These are phyloP conservation scores for Carpediemonas membranifera DNA, from an alignment of 78 protist genomes.

Conservation along the genomic window DNA sequence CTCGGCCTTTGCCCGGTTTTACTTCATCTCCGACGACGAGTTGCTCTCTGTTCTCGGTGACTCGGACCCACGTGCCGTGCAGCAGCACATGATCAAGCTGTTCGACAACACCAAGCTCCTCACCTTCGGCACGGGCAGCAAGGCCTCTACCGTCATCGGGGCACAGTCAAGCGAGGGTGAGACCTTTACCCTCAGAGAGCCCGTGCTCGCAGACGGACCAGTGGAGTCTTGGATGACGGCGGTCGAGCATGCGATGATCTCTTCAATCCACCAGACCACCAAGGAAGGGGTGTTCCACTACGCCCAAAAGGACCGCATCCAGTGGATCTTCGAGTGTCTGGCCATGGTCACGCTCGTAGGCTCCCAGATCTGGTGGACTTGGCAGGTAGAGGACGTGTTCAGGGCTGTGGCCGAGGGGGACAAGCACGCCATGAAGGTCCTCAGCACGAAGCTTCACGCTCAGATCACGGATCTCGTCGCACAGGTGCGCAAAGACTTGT, in stretches of 20 bases:
- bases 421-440: constrained; percentile 50
- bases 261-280: constrained; percentile 36
- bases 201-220: constrained; percentile 26
- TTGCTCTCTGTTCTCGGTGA: constrained; percentile 66
- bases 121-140: constrained; percentile 30
- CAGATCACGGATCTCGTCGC: constrained; percentile 49
- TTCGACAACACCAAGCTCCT: constrained; percentile 58
- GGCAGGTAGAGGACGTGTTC: constrained; percentile 68
- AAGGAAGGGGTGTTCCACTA: constrained; percentile 65
- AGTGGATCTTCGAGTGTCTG: constrained; percentile 40
- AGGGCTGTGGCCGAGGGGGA: constrained; percentile 45
- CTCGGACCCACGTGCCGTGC: constrained; percentile 50
- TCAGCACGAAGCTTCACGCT: background rate
- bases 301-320: constrained; percentile 26
- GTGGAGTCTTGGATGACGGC: constrained; percentile 76
- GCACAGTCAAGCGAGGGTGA: constrained; percentile 66
- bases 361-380: constrained; percentile 84
- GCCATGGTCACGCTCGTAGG: constrained; percentile 56
- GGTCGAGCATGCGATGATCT: constrained; percentile 55
- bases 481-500: constrained; percentile 20
- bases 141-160: constrained; percentile 24
- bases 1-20: constrained; percentile 77
- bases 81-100: constrained; percentile 73
- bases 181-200: constrained; percentile 24
- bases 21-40: constrained; percentile 85